These are phyloP conservation scores for Funneliformis mosseae DNA, from an alignment of 192 early-diverging fungal genomes.

Conservation along the genomic window DNA sequence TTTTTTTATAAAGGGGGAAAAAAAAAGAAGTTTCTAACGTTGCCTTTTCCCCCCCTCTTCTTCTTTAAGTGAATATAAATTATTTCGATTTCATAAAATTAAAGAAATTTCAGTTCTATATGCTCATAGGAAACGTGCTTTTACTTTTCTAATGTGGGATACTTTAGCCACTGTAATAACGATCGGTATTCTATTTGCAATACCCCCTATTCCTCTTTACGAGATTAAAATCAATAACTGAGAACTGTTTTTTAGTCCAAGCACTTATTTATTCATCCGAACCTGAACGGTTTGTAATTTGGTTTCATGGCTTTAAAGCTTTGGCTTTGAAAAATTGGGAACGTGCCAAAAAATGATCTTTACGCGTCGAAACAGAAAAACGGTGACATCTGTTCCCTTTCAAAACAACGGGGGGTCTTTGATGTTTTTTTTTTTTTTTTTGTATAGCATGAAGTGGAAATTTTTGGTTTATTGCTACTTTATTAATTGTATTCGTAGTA, in stretches of 20 bases:
- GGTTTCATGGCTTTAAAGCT: no score
- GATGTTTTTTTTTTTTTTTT: no score
- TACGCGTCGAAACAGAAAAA: no score
- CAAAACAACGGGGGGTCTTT: no score
- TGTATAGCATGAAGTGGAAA: no score
- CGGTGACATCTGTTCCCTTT: no score
- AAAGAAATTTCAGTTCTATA: constrained; percentile 5
- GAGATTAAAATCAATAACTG: background rate
- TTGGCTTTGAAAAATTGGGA: no score
- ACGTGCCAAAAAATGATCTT: no score
- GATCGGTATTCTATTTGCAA: constrained; percentile 9
- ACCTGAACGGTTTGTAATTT: background rate
- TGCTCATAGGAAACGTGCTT: constrained; percentile 14
- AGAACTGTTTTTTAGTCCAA: background rate
- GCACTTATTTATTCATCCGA: background rate
- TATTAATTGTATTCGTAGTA: no score
- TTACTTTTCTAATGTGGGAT: constrained; percentile 19
- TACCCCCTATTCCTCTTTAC: constrained; percentile 25
- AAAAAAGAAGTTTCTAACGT: no score
- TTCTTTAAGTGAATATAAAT: constrained; percentile 15
- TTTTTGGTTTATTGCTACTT: no score
- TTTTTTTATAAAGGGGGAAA: background rate
- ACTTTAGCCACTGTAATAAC: constrained; percentile 27
- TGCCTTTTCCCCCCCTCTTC: background rate
- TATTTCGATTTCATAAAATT: constrained; percentile 31